phyloP scores from a whole-genome alignment of 257 asterid genomes.

The Plectranthus barbatus region DNA sequence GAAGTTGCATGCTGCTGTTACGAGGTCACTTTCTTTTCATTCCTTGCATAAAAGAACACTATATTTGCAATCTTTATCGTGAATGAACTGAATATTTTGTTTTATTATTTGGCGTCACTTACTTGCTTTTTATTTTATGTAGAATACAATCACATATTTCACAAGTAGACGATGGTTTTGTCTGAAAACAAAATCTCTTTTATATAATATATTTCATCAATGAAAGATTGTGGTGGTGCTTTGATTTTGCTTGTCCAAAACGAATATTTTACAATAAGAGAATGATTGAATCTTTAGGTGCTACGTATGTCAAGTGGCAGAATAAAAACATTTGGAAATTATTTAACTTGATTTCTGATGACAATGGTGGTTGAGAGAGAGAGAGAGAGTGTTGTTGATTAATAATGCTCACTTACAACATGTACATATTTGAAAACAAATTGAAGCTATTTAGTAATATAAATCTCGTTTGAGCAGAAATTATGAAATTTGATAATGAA shows the following conservation, averaged over 20 bases:
- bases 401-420: background rate
- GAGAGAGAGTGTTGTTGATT: background rate
- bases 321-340: background rate
- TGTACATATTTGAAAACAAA: background rate
- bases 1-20: conserved; percentile 2
- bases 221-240: background rate
- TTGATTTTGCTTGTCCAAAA: background rate
- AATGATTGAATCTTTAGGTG: background rate
- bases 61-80: background rate
- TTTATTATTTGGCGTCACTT: background rate
- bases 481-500: background rate
- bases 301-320: no score
- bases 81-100: background rate
- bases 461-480: background rate
- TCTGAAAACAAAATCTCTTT: background rate
- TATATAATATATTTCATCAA: background rate
- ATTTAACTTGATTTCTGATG: background rate
- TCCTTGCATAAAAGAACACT: background rate
- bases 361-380: background rate
- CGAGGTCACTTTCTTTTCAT: conserved; percentile 4
- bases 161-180: no score
- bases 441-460: no score
- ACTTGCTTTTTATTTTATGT: background rate
- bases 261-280: background rate
- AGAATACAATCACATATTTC: no score